A percentile compares a stretch with the other conserved stretches of the same genome.
Conservation (phyloP, 2,329 filamentous ascomycete species). For the Chaetomiaceae sp. region DNA sequence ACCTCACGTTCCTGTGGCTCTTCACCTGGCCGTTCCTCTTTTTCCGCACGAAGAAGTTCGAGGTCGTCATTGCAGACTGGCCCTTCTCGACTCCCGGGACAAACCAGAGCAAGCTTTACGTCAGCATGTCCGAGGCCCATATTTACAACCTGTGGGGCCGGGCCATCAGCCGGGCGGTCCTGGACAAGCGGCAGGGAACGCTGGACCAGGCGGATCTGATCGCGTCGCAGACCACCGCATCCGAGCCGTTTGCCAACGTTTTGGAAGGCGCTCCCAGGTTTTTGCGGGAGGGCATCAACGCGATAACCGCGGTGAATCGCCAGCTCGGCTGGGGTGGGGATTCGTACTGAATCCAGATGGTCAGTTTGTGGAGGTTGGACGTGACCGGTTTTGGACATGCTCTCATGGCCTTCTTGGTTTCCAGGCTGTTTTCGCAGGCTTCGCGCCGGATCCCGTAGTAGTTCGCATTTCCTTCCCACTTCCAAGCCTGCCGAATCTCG, state of each 20-base stretch:
- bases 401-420: too few relatives aligned
- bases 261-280: conserved; percentile 38
- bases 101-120: conserved; percentile 41
- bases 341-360: not conserved
- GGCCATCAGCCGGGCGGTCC: conserved; percentile 52
- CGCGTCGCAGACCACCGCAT: conserved; percentile 33
- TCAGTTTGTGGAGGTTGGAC: too few relatives aligned
- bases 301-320: conserved; percentile 47
- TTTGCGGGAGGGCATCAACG: conserved; percentile 43
- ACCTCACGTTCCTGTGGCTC: conserved; percentile 61
- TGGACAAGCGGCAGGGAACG: conserved; percentile 49
- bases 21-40: conserved; percentile 66
- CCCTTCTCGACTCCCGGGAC: conserved; percentile 38
- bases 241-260: conserved; percentile 33
- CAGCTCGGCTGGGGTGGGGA: conserved; percentile 47
- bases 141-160: conserved; percentile 59
- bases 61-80: conserved; percentile 59
- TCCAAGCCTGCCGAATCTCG: too few relatives aligned
- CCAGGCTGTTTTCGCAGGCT: too few relatives aligned
- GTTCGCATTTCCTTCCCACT: too few relatives aligned
- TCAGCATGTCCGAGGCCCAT: conserved; percentile 48
- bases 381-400: too few relatives aligned
- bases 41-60: conserved; percentile 60
- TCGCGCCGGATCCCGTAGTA: too few relatives aligned
- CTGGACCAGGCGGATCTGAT: conserved; percentile 53